These are phyloP conservation scores for Trichoderma atrobrunneum DNA, from an alignment of 2,329 filamentous ascomycete species.

Conservation along the genomic window DNA sequence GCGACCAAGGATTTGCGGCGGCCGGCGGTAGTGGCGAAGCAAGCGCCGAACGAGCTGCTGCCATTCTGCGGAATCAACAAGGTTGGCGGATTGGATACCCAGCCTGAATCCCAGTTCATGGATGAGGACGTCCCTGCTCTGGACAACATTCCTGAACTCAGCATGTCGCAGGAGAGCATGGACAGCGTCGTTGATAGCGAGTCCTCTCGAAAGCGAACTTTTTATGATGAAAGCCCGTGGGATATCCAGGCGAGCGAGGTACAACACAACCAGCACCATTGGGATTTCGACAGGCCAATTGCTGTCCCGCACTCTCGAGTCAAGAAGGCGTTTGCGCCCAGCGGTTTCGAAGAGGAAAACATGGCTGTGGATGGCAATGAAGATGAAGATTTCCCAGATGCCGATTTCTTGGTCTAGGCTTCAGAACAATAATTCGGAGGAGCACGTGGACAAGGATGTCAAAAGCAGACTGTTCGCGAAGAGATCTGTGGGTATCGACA, in stretches of 20 bases:
- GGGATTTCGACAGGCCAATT: constrained; percentile 40
- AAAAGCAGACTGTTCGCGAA: neutral
- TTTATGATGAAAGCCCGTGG: constrained; percentile 39
- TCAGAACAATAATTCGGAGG: constrained; percentile 35
- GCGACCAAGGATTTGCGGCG: neutral
- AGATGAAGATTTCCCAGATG: constrained; percentile 63
- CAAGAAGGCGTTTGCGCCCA: constrained; percentile 26
- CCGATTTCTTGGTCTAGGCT: constrained; percentile 57
- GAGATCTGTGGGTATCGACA: neutral
- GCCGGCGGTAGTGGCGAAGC: constrained; percentile 24
- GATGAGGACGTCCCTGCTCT: constrained; percentile 33
- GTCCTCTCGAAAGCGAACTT: constrained; percentile 47
- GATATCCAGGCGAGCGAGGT: neutral
- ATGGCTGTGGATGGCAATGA: constrained; percentile 31
- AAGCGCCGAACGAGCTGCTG: constrained; percentile 58
- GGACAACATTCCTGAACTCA: constrained; percentile 47
- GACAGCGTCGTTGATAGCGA: constrained; percentile 34
- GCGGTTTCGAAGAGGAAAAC: constrained; percentile 46
- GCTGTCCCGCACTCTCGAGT: constrained; percentile 44
- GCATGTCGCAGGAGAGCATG: constrained; percentile 55
- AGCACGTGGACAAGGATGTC: constrained; percentile 39
- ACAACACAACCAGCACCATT: constrained; percentile 10
- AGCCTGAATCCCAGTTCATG: constrained; percentile 43
- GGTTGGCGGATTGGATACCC: constrained; percentile 64
- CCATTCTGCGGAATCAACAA: constrained; percentile 82